A percentile compares a stretch with the other conserved stretches of the same genome.
Conservation (phyloP, 2,329 filamentous ascomycete species). For the Fusarium proliferatum region DNA sequence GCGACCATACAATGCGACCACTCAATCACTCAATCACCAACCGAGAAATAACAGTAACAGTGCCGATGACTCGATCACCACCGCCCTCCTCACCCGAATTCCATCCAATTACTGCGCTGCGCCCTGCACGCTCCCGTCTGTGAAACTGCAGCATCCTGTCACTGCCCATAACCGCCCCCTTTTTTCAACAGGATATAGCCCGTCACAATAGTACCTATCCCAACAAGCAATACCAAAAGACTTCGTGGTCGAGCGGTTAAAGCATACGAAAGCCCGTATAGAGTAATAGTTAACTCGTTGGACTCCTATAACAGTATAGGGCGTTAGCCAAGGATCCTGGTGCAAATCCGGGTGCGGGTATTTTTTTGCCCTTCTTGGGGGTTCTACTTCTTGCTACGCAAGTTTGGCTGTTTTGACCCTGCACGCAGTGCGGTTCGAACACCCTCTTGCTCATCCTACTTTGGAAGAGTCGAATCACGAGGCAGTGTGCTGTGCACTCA, state of each 20-base stretch:
- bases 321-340: slow-evolving; percentile 51
- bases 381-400: neutral
- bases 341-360: slow-evolving; percentile 52
- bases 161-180: slow-evolving; percentile 22
- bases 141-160: slow-evolving; percentile 29
- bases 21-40: neutral
- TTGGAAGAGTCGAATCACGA: neutral
- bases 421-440: slow-evolving; percentile 1
- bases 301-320: slow-evolving; percentile 49
- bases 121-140: slow-evolving; percentile 21
- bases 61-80: neutral
- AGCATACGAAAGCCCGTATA: slow-evolving; percentile 45
- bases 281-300: slow-evolving; percentile 52
- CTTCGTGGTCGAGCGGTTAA: slow-evolving; percentile 42
- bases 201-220: neutral
- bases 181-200: slow-evolving; percentile 22
- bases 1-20: neutral
- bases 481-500: neutral
- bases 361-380: slow-evolving; percentile 18
- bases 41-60: neutral
- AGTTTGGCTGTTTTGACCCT: neutral
- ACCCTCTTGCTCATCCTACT: neutral
- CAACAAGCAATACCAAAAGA: slow-evolving; percentile 24
- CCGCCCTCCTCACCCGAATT: neutral
- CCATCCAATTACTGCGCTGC: neutral